These are phyloP conservation scores for Solanum sejunctum DNA, from an alignment of 257 asterid genomes.

Conservation along the genomic window DNA sequence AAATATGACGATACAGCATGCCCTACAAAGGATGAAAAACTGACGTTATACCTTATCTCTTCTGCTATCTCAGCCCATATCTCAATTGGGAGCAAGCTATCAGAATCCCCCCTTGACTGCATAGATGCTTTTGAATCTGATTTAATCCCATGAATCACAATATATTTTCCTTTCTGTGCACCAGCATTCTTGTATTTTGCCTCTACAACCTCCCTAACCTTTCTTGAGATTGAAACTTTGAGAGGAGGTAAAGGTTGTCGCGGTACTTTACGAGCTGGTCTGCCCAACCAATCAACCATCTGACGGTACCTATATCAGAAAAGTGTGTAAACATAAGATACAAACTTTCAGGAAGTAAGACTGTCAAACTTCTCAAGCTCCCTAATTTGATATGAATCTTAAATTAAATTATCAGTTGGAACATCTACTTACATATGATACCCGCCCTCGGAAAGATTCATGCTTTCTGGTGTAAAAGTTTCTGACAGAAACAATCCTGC, in stretches of 20 bases:
- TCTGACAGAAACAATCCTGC: slow-evolving; percentile 65
- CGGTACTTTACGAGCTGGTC: slow-evolving; percentile 62
- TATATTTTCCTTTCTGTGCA: slow-evolving; percentile 54
- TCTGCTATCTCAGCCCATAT: slow-evolving; percentile 59
- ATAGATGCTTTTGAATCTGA: slow-evolving; percentile 88
- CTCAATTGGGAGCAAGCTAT: slow-evolving; percentile 89
- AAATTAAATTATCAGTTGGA: not conserved
- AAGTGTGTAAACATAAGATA: not conserved
- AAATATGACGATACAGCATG: not conserved
- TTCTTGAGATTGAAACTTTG: slow-evolving; percentile 59
- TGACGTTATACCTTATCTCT: slow-evolving; percentile 38
- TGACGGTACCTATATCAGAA: slow-evolving; percentile 42
- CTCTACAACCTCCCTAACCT: slow-evolving; percentile 67
- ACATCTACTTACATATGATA: slow-evolving; percentile 42
- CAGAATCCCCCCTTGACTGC: slow-evolving; percentile 79
- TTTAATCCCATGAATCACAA: slow-evolving; percentile 77
- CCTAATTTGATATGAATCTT: not conserved
- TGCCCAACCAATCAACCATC: slow-evolving; percentile 71
- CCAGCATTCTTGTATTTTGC: slow-evolving; percentile 58
- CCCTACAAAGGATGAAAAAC: not conserved
- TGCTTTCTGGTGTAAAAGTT: slow-evolving; percentile 45
- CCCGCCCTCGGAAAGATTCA: slow-evolving; percentile 66
- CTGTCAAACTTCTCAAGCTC: not conserved
- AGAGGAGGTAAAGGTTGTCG: slow-evolving; percentile 58
- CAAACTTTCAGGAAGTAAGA: not conserved